Percentiles rank a stretch among this genome's conserved stretches.
These are phyloP conservation scores for Aspergillus ibericus DNA, from an alignment of 2,329 filamentous ascomycete species.

Conservation along the genomic window DNA sequence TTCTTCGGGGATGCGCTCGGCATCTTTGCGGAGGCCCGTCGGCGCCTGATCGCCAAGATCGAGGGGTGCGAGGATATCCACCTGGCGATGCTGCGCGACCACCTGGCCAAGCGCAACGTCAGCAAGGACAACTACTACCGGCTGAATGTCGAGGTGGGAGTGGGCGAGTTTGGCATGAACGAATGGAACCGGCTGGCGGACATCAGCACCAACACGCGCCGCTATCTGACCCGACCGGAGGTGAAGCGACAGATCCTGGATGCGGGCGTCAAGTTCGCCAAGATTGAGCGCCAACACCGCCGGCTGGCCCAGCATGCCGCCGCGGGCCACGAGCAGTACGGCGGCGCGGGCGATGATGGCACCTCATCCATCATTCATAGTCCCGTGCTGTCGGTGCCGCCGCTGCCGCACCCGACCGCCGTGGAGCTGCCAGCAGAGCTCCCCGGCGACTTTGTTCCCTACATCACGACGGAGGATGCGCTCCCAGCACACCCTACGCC, in stretches of 20 bases:
- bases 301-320: slow-evolving; percentile 59
- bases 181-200: slow-evolving; percentile 94
- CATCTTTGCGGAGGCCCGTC: slow-evolving; percentile 85
- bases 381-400: slow-evolving; percentile 30
- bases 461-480: slow-evolving; percentile 31
- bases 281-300: slow-evolving; percentile 74
- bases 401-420: slow-evolving; percentile 50
- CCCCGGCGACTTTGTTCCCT: slow-evolving; percentile 35
- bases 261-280: slow-evolving; percentile 76
- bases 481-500: slow-evolving; percentile 31
- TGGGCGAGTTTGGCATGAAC: slow-evolving; percentile 98
- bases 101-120: slow-evolving; percentile 74
- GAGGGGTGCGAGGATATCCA: slow-evolving; percentile 93
- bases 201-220: slow-evolving; percentile 87
- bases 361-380: slow-evolving; percentile 17
- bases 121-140: slow-evolving; percentile 90
- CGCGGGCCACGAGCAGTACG: slow-evolving; percentile 26
- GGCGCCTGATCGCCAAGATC: slow-evolving; percentile 83
- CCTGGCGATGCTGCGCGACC: slow-evolving; percentile 77
- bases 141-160: slow-evolving; percentile 93
- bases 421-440: slow-evolving; percentile 62
- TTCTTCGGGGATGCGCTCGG: slow-evolving; percentile 71
- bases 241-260: slow-evolving; percentile 76
- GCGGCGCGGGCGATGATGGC: slow-evolving; percentile 22
- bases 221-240: slow-evolving; percentile 72